These are phyloP conservation scores for Phlebiopsis flavidoalba DNA, from an alignment of 768 basidiomycete species.

Conservation along the genomic window DNA sequence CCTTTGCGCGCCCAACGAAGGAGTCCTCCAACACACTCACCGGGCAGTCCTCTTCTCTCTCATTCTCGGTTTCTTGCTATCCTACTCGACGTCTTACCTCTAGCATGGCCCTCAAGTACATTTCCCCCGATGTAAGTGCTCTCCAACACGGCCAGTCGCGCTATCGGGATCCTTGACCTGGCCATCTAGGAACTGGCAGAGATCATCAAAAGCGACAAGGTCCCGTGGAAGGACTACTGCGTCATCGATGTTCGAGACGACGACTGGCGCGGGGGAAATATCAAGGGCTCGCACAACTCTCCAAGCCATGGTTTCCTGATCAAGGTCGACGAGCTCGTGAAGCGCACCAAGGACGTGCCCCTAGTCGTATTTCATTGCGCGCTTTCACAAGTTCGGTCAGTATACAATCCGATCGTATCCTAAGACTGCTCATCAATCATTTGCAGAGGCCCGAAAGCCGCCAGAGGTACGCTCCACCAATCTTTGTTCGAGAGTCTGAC, in stretches of 20 bases:
- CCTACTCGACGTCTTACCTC: neutral
- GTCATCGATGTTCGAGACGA: conserved; percentile 85
- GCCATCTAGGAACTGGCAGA: conserved; percentile 55
- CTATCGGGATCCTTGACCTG: neutral
- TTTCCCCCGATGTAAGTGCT: conserved; percentile 33
- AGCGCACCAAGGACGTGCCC: conserved; percentile 55
- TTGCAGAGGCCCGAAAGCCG: conserved; percentile 73
- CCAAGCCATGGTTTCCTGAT: conserved; percentile 59
- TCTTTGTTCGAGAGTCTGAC: neutral
- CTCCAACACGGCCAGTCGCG: neutral
- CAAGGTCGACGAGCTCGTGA: conserved; percentile 54
- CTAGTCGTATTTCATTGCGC: conserved; percentile 75
- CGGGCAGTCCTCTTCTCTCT: neutral
- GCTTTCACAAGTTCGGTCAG: conserved; percentile 72
- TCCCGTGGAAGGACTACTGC: conserved; percentile 59
- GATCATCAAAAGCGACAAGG: conserved; percentile 62
- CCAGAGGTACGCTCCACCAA: conserved; percentile 44
- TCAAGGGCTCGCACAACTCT: conserved; percentile 54
- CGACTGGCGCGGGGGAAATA: conserved; percentile 76
- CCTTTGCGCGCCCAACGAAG: neutral
- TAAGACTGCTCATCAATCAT: neutral
- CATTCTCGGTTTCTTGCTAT: neutral
- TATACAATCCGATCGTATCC: conserved; percentile 6
- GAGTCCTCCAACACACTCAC: neutral
- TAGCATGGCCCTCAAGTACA: conserved; percentile 32